Percentiles rank a stretch among this genome's conserved stretches.
Evolutionary conservation across 2,329 filamentous ascomycete species (phyloP).

Genomic region (Colletotrichum chlorophyti): DNA sequence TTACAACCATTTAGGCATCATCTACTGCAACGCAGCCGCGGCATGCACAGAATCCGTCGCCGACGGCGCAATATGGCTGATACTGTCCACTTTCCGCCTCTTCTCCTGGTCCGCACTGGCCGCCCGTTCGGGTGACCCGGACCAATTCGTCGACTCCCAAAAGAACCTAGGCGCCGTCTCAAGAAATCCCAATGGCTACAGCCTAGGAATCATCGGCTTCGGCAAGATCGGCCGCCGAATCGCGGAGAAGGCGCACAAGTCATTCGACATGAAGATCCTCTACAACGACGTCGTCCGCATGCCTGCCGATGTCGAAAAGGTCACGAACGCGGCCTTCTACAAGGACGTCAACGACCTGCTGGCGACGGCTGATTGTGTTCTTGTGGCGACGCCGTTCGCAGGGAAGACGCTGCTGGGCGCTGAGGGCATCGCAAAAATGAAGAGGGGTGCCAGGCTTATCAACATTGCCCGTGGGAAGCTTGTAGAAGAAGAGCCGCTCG

Average conservation of each 20-base stretch:
- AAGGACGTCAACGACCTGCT: slow-evolving; percentile 25
- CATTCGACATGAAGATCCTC: slow-evolving; percentile 63
- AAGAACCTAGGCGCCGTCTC: slow-evolving; percentile 23
- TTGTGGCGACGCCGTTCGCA: slow-evolving; percentile 72
- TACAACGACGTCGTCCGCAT: slow-evolving; percentile 60
- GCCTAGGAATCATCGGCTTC: slow-evolving; percentile 64
- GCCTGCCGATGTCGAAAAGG: slow-evolving; percentile 43
- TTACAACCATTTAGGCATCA: neutral
- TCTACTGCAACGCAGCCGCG: slow-evolving; percentile 24
- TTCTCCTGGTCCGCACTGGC: slow-evolving; percentile 24
- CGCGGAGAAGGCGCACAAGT: slow-evolving; percentile 51
- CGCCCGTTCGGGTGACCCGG: slow-evolving; percentile 25
- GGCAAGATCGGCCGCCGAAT: slow-evolving; percentile 62
- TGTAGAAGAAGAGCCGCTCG: slow-evolving; percentile 74
- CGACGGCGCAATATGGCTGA: slow-evolving; percentile 27
- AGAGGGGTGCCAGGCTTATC: slow-evolving; percentile 70
- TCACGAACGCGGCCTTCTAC: slow-evolving; percentile 46
- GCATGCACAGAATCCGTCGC: slow-evolving; percentile 26
- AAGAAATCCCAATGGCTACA: slow-evolving; percentile 24
- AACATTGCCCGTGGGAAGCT: slow-evolving; percentile 78
- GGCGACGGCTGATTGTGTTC: slow-evolving; percentile 59
- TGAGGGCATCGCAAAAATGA: slow-evolving; percentile 72
- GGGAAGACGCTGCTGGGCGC: slow-evolving; percentile 72
- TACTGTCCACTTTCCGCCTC: slow-evolving; percentile 26
- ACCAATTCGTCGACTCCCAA: slow-evolving; percentile 26